Evolutionary conservation across 1,284 basidiomycete genomes (phyloP), one percentile per base, ranked within the genome.

Genomic region (Psilocybe mexicana): DNA sequence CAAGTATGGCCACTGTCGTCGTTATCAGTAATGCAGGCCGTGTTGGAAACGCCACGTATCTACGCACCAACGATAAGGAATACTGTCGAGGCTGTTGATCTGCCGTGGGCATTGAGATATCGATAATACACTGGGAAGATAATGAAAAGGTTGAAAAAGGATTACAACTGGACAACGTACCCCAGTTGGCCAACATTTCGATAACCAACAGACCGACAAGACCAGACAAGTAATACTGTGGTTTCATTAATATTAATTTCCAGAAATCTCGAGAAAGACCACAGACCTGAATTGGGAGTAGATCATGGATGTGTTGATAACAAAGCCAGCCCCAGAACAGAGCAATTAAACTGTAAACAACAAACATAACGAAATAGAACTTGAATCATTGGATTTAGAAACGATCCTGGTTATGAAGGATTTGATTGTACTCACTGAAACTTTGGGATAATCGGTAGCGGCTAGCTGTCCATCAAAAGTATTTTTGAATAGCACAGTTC

Each of bases 401-500:
- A 28, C 54, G 24, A 36, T 33, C 12, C 49, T 47, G 25, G 43
- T 8, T 25, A 33, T 26, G 26, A 44, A 49, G 50, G 14, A 25
- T 43, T 30, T 42, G 24, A 42, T 23, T 47, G 10, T 11, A 77
- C 91, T 70, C 71, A 96, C 94, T 61, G 86, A 89, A 68, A 98
- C 92, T 84, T 99, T 99, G n/a, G 96, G 96, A 71, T 98, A 97
- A 72, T 99, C 96, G 2, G 92, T 85, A 2, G 96, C 95, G 2
- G 96, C 86, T 18, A 99, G 80, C 71, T 93, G 85, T 38, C 96
- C 96, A 40, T 90, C 76, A 71, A 98, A 98, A 2, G 81, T 86
- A 73, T 98, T 98, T 66, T 84, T 83, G 80, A 98, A 99, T 46
- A 90, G 77, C 44, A 98, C 90, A 28, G 81, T 75, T 28, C 94